Percentiles rank a stretch among this genome's conserved stretches.
Evolutionary conservation across 495 filamentous ascomycete genomes (phyloP).

Genomic region (Thermochaetoides thermophila): DNA sequence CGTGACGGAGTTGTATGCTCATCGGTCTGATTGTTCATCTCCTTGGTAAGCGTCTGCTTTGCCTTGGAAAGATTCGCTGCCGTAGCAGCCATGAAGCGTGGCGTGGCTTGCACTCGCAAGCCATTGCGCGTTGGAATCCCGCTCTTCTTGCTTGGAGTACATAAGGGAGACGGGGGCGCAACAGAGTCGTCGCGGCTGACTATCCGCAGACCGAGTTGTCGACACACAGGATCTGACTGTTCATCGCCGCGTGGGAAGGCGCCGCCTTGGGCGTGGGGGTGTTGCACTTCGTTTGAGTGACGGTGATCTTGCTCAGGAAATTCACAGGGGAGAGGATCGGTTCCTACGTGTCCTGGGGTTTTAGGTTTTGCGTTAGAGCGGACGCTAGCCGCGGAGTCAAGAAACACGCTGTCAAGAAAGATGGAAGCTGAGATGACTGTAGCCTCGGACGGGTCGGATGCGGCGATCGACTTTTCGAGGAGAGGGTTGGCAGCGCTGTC

Average conservation of each 20-base stretch:
- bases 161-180: conserved; percentile 7
- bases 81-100: conserved; percentile 30
- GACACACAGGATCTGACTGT: no score
- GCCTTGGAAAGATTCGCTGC: conserved; percentile 36
- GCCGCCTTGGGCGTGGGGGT: no score
- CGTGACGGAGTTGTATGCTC: no score
- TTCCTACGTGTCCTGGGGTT: conserved; percentile 68
- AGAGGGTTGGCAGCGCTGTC: conserved; percentile 42
- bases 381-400: conserved; percentile 42
- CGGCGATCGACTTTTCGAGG: conserved; percentile 54
- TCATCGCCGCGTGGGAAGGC: no score
- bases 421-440: conserved; percentile 58
- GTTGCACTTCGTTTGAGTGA: no score
- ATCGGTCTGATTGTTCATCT: no score
- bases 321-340: conserved; percentile 10
- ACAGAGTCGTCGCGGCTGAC: conserved; percentile 22
- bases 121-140: not conserved
- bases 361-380: conserved; percentile 54
- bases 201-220: conserved; percentile 17
- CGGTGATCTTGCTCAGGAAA: not conserved
- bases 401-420: conserved; percentile 71
- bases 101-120: conserved; percentile 8
- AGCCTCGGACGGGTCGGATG: conserved; percentile 71
- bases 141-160: conserved; percentile 2
- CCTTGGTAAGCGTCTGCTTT: no score